Evolutionary conservation across 177 flowering plant genomes (phyloP).

Genomic region (Vitis hybrid): DNA sequence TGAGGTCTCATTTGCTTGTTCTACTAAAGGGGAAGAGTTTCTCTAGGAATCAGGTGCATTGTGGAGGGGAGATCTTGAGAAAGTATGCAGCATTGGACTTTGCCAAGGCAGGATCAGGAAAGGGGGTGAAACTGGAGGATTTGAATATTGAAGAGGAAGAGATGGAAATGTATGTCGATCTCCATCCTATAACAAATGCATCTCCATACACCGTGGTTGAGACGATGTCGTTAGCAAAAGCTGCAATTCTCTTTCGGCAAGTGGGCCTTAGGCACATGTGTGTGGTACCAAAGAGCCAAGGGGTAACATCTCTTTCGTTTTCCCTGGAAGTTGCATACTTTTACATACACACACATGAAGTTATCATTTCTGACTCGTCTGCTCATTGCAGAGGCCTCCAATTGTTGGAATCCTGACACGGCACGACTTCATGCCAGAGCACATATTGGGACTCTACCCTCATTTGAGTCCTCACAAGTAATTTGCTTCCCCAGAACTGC

Average conservation of each 20-base stretch:
- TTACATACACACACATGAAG: no score
- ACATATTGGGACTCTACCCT: conserved; percentile 31
- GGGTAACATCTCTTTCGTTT: conserved; percentile 19
- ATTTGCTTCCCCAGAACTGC: no score
- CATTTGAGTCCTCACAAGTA: no score
- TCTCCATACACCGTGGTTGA: conserved; percentile 48
- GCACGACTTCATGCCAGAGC: conserved; percentile 42
- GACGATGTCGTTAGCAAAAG: conserved; percentile 48
- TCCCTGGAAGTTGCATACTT: neutral
- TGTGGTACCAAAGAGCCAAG: conserved; percentile 40
- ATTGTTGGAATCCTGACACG: conserved; percentile 35
- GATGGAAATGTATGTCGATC: conserved; percentile 44
- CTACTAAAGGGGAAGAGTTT: conserved; percentile 39
- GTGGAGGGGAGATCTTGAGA: conserved; percentile 12
- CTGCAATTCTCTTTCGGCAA: conserved; percentile 38
- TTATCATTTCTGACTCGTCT: no score
- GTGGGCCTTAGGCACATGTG: conserved; percentile 42
- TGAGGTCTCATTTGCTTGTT: conserved; percentile 50
- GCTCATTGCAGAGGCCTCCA: conserved; percentile 31
- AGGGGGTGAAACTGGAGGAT: conserved; percentile 34
- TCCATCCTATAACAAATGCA: conserved; percentile 39
- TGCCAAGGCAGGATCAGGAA: conserved; percentile 40
- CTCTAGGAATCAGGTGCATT: conserved; percentile 15
- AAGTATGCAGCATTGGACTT: conserved; percentile 27
- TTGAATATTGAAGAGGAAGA: conserved; percentile 32